Base-by-base conservation (phyloP, 2,329 filamentous ascomycete species). In the Sphaceloma murrayae region DNA sequence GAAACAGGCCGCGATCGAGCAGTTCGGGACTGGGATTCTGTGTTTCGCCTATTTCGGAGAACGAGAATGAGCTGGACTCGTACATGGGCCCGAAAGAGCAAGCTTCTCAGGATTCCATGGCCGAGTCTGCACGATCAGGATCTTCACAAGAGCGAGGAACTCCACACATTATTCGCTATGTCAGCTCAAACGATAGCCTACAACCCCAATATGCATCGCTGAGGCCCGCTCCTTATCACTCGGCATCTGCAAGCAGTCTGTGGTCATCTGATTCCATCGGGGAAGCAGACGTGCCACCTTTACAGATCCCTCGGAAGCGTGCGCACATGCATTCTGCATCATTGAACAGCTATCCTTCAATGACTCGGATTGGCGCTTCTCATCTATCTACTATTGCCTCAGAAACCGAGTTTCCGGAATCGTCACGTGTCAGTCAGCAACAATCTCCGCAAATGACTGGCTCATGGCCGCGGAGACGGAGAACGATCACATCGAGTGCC, bases 331-430 rank as follows among this genome's bases (percentile, higher is more conserved):
- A 50, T 14, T 50, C 49, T 8, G 46, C 44, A 2, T 50, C 49
- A 5, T 27, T 45, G 3, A 45, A 45, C 19, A 45, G 42, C 42
- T 27, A 45, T 24, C 31, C 30, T 18, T 33, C 19, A 30, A 32
- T 32, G 19, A 19, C 31, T 24, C 24, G 30, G 17, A 21, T 43
- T 31, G 45, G 29, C 19, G 42, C 39, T 4, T 46, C 38, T 13
- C 53, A 59, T 43, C 52, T 62, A 27, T 61, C 59, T 31, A 62
- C 60, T 3, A 62, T 62, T 38, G 57, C 57, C 6, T 62, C 59
- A 48, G 57, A 58, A 43, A 60, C 58, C 38, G 49, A 50, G 11
- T 27, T 38, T 21, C 24, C 32, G 10, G 22, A 32, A 6, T 45
- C 42, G 9, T 16, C 42, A 16, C 31, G 42, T 21, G 21, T 17